These are phyloP conservation scores for Rhytidiadelphus loreus DNA, from an alignment of 225 moss, liverwort and hornwort genomes.

Conservation along the genomic window DNA sequence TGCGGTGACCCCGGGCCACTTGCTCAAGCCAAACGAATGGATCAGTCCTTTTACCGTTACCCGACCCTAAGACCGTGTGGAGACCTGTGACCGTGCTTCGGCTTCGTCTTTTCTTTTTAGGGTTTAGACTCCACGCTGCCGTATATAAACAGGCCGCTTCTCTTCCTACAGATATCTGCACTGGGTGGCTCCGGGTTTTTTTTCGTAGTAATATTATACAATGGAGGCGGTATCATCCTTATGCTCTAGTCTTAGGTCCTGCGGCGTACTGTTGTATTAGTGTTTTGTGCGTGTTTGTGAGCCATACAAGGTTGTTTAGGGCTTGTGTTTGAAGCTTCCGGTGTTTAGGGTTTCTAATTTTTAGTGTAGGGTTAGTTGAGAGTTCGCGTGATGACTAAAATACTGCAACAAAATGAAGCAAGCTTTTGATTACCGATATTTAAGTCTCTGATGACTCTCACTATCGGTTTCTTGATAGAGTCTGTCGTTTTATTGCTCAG, in stretches of 20 bases:
- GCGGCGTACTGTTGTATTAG: too few relatives aligned
- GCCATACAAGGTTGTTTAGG: too few relatives aligned
- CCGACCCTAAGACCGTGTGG: neutral
- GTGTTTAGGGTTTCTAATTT: neutral
- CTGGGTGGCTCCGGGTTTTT: accelerated
- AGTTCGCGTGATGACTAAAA: slow-evolving; percentile 22
- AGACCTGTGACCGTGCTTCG: neutral
- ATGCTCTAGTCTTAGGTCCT: too few relatives aligned
- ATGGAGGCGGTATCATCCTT: too few relatives aligned
- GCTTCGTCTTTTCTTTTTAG: neutral
- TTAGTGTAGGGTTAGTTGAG: neutral
- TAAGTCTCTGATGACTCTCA: slow-evolving; percentile 28
- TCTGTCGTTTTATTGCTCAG: too few relatives aligned
- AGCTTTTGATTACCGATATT: slow-evolving; percentile 21
- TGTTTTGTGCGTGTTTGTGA: neutral
- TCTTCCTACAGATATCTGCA: accelerated
- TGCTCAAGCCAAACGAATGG: neutral
- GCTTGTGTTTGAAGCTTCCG: neutral
- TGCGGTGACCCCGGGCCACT: neutral
- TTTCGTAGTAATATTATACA: neutral
- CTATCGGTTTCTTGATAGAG: neutral
- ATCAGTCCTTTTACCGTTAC: neutral
- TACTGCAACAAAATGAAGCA: slow-evolving; percentile 38
- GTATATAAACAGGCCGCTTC: neutral
- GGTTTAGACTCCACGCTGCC: neutral